Evolutionary conservation across 768 basidiomycete genomes (phyloP).

Genomic region (Mycena amicta): DNA sequence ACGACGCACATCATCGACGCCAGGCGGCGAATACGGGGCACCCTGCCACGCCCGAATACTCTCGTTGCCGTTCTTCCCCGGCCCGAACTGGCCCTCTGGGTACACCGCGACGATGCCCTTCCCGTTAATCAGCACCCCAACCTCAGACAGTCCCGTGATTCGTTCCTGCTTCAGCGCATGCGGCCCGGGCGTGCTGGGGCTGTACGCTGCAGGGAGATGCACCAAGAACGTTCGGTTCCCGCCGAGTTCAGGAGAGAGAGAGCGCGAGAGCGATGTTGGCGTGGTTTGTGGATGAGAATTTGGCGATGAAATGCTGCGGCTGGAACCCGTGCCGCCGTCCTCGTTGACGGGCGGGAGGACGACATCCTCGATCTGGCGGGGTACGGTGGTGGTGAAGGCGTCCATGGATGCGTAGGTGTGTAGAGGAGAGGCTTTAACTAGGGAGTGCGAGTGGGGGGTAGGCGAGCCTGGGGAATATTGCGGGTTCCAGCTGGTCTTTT

Average conservation of each 20-base stretch:
- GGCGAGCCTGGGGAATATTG: not conserved
- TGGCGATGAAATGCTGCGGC: not conserved
- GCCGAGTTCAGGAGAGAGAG: not conserved
- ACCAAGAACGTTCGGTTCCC: conserved; percentile 23
- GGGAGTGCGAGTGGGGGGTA: not conserved
- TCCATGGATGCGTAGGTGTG: not conserved
- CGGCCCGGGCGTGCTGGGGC: conserved; percentile 6
- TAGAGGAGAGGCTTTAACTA: not conserved
- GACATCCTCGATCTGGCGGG: not conserved
- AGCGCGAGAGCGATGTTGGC: conserved; percentile 10
- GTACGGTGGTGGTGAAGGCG: not conserved
- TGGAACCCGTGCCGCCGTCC: no score
- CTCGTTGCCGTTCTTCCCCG: conserved; percentile 21
- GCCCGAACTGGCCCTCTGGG: conserved; percentile 20
- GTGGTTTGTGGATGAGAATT: conserved; percentile 9
- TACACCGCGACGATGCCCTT: conserved; percentile 21
- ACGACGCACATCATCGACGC: conserved; percentile 14
- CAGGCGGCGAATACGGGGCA: conserved; percentile 17
- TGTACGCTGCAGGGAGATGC: conserved; percentile 14
- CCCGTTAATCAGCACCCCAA: conserved; percentile 15
- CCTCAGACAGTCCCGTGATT: conserved; percentile 17
- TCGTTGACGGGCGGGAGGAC: not conserved
- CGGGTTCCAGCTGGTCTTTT: no score
- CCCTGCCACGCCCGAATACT: conserved; percentile 20
- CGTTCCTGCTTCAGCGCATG: conserved; percentile 16